These are phyloP conservation scores for Sporisorium iseilematis-ciliati DNA, from an alignment of 1,284 basidiomycete genomes.

Conservation along the genomic window DNA sequence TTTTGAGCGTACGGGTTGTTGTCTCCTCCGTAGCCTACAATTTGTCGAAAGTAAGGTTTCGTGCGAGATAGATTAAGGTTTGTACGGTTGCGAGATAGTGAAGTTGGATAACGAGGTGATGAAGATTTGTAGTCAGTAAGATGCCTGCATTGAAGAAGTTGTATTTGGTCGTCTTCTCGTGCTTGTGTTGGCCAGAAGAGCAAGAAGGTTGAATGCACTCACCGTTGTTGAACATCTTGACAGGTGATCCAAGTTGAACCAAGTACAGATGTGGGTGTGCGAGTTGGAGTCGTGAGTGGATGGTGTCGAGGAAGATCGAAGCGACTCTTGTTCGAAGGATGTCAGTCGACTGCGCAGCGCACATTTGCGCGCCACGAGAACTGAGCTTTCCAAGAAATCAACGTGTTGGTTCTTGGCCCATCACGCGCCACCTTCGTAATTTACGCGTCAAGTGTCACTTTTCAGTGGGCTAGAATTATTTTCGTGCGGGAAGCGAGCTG, in stretches of 20 bases:
- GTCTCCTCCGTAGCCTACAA: slow-evolving; percentile 31
- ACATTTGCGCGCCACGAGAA: slow-evolving; percentile 5
- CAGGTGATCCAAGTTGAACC: not conserved
- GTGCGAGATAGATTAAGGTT: not conserved
- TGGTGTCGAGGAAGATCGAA: slow-evolving; percentile 9
- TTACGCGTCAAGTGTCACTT: slow-evolving; percentile 49
- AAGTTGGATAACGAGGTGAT: not conserved
- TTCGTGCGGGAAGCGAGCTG: slow-evolving; percentile 26
- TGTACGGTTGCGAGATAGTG: not conserved
- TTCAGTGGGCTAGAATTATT: slow-evolving; percentile 12
- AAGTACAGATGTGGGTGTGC: not conserved
- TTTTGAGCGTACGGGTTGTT: slow-evolving; percentile 59
- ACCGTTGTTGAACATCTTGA: slow-evolving; percentile 54
- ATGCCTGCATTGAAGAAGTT: not conserved
- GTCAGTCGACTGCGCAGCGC: slow-evolving; percentile 2
- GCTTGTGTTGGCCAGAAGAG: not conserved
- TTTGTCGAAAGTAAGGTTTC: not conserved
- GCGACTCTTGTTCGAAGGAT: not conserved
- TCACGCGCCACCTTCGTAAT: slow-evolving; percentile 21
- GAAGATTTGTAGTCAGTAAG: not conserved
- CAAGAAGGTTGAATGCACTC: not conserved
- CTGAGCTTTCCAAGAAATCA: slow-evolving; percentile 31
- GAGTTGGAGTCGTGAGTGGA: not conserved
- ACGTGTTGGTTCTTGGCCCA: slow-evolving; percentile 25
- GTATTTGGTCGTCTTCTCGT: not conserved